Percentiles rank a stretch among this genome's conserved stretches.
These are phyloP conservation scores for Leptosphaerulina australis DNA, from an alignment of 2,329 filamentous ascomycete species.

Conservation along the genomic window DNA sequence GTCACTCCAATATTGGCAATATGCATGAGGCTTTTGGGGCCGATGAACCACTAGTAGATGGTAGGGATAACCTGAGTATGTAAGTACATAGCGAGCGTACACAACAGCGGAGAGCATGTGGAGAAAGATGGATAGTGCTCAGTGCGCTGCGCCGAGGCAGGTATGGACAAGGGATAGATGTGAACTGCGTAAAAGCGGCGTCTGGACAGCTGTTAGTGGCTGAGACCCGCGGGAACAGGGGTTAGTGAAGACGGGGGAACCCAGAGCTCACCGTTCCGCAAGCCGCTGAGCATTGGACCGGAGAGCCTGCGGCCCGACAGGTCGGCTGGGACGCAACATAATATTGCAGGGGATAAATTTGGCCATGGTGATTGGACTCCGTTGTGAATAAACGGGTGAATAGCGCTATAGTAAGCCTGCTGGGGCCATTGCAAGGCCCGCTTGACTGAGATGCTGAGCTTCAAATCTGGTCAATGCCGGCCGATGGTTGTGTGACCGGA, in stretches of 20 bases:
- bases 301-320: constrained; percentile 34
- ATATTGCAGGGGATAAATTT: constrained; percentile 35
- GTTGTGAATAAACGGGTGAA: constrained; percentile 44
- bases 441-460: constrained; percentile 22
- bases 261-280: constrained; percentile 25
- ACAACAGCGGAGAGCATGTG: constrained; percentile 45
- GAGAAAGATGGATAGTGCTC: constrained; percentile 45
- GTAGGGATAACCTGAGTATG: constrained; percentile 45
- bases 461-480: constrained; percentile 33
- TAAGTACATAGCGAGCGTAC: constrained; percentile 40
- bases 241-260: constrained; percentile 27
- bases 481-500: constrained; percentile 27
- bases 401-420: constrained; percentile 34
- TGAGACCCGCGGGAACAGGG: constrained; percentile 31
- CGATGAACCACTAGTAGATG: constrained; percentile 32
- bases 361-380: constrained; percentile 32
- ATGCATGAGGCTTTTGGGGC: constrained; percentile 33
- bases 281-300: constrained; percentile 36
- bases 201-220: constrained; percentile 33
- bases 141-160: constrained; percentile 35
- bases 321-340: constrained; percentile 41
- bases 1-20: constrained; percentile 13
- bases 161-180: constrained; percentile 39
- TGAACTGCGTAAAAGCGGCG: constrained; percentile 26
- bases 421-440: constrained; percentile 17